These are phyloP conservation scores for Rhododendron kiyosumense DNA, from an alignment of 148 eudicot species.

Conservation along the genomic window DNA sequence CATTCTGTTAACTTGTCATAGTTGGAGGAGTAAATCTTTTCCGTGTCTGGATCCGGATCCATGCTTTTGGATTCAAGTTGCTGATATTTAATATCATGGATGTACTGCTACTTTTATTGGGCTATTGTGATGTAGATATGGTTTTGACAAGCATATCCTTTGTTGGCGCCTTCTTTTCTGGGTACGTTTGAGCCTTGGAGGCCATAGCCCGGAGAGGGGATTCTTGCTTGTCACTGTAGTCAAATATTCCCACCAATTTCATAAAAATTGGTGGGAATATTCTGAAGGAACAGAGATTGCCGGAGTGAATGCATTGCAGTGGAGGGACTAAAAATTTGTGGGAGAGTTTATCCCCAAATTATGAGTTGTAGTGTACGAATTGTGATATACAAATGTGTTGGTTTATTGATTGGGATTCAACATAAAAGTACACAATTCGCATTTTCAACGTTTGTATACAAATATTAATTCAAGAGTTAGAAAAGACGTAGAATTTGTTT, in stretches of 20 bases:
- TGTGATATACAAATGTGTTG: not conserved
- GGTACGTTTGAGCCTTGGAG: not conserved
- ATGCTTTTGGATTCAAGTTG: not conserved
- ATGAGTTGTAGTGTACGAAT: not conserved
- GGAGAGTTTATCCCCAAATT: not conserved
- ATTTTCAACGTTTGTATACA: too few relatives aligned
- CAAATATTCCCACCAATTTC: too few relatives aligned
- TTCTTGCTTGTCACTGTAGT: not conserved
- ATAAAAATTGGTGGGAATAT: too few relatives aligned
- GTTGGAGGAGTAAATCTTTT: too few relatives aligned
- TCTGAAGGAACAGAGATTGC: not conserved
- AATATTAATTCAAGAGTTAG: too few relatives aligned
- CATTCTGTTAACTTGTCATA: not conserved
- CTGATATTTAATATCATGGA: not conserved
- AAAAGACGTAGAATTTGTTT: too few relatives aligned
- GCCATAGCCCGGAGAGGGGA: not conserved
- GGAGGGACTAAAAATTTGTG: not conserved
- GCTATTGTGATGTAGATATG: not conserved
- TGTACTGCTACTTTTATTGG: not conserved
- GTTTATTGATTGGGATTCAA: not conserved
- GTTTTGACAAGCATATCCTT: not conserved
- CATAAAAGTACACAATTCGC: not conserved
- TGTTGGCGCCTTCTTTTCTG: not conserved
- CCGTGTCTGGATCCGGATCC: not conserved
- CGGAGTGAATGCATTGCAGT: not conserved